Percentiles rank a stretch among this genome's conserved stretches.
These are phyloP conservation scores for Pleurotus pulmonarius DNA, from an alignment of 768 basidiomycete genomes.

Conservation along the genomic window DNA sequence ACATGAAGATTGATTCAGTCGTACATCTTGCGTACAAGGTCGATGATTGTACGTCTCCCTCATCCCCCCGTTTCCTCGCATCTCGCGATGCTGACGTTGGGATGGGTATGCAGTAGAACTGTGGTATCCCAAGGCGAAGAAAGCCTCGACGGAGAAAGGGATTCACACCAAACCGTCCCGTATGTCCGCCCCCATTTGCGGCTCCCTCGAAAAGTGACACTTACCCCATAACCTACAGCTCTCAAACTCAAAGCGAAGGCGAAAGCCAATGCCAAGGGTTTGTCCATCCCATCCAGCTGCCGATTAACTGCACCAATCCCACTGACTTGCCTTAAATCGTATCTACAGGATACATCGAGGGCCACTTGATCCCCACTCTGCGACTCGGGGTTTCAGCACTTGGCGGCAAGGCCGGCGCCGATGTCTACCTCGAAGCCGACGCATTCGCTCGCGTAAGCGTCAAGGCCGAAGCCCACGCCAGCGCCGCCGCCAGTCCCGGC, in stretches of 20 bases:
- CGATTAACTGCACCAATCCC: too few relatives aligned
- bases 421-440: not conserved
- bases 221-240: not conserved
- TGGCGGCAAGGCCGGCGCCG: not conserved
- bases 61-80: too few relatives aligned
- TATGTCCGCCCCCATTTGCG: not conserved
- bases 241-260: not conserved
- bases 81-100: too few relatives aligned
- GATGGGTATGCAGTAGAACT: too few relatives aligned
- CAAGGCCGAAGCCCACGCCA: not conserved
- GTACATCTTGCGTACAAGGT: constrained; percentile 27
- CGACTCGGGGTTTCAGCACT: not conserved
- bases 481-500: not conserved
- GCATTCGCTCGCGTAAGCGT: not conserved
- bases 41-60: too few relatives aligned
- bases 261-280: not conserved
- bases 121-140: too few relatives aligned
- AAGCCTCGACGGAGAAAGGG: not conserved
- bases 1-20: constrained; percentile 25
- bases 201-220: not conserved
- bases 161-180: not conserved
- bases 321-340: not conserved
- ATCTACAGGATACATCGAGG: not conserved
- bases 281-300: not conserved
- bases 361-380: not conserved